Evolutionary conservation across 208 protist species (phyloP).

Genomic region (Acanthamoeba rhysodes): DNA sequence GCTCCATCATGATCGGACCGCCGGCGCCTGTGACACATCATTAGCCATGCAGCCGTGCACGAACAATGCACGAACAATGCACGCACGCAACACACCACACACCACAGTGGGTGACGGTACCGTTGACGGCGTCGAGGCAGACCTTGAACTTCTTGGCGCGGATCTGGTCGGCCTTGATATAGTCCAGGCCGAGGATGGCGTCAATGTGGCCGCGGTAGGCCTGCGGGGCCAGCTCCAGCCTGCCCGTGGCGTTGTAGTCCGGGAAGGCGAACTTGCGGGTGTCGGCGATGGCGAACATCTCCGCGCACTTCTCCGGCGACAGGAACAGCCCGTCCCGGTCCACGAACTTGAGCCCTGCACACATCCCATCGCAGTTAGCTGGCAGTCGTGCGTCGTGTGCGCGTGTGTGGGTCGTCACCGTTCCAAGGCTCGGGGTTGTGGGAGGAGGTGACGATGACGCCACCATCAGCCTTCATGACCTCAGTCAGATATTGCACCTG

Average conservation of each 20-base stretch:
- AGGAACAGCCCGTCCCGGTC: slow-evolving; percentile 90
- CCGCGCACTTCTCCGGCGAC: slow-evolving; percentile 79
- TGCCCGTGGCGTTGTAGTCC: slow-evolving; percentile 24
- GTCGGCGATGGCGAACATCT: slow-evolving; percentile 84
- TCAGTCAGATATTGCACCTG: slow-evolving; percentile 88
- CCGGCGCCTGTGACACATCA: slow-evolving; percentile 77
- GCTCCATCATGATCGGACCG: slow-evolving; percentile 83
- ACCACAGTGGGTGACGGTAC: neutral
- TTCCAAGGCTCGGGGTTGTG: slow-evolving; percentile 91
- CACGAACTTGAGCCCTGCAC: slow-evolving; percentile 89
- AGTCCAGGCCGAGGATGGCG: slow-evolving; percentile 81
- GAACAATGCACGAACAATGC: neutral
- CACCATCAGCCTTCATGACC: slow-evolving; percentile 77
- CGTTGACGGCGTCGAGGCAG: slow-evolving; percentile 87
- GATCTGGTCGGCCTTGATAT: slow-evolving; percentile 82
- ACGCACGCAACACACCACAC: neutral
- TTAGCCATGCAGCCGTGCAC: too few species aligned
- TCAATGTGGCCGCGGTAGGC: slow-evolving; percentile 83
- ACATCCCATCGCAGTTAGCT: too few species aligned
- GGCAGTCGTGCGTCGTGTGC: too few species aligned
- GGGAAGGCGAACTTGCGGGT: slow-evolving; percentile 59
- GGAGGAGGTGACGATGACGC: slow-evolving; percentile 89
- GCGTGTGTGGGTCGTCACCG: slow-evolving; percentile 53
- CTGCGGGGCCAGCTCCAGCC: neutral
- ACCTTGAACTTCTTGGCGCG: slow-evolving; percentile 82